A percentile compares a stretch with the other conserved stretches of the same genome.
These are phyloP conservation scores for Sporormia fimetaria DNA, from an alignment of 495 filamentous ascomycete genomes.

Conservation along the genomic window DNA sequence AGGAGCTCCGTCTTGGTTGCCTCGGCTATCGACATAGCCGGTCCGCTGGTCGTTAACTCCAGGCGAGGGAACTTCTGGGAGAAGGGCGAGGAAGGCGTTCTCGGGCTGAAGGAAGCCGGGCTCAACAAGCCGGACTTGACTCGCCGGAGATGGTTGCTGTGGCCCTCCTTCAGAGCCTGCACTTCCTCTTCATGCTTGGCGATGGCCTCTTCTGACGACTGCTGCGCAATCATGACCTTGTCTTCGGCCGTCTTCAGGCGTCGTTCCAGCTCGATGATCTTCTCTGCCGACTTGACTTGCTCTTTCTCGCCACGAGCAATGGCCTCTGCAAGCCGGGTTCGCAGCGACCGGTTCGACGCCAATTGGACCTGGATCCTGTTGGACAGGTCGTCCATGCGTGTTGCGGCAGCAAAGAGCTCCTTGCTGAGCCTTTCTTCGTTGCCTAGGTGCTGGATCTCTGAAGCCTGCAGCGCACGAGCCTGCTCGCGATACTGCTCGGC, in stretches of 20 bases:
- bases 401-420: conserved; percentile 58
- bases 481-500: conserved; percentile 48
- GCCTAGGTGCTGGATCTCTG: conserved; percentile 50
- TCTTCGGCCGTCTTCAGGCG: conserved; percentile 76
- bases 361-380: conserved; percentile 67
- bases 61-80: conserved; percentile 46
- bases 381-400: conserved; percentile 65
- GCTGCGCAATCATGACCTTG: conserved; percentile 68
- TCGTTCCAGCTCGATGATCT: conserved; percentile 72
- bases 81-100: conserved; percentile 55
- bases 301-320: conserved; percentile 78
- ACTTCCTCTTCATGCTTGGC: conserved; percentile 78
- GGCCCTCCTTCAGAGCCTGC: conserved; percentile 57
- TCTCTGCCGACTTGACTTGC: conserved; percentile 62
- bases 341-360: conserved; percentile 58
- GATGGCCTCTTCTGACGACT: conserved; percentile 74
- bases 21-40: conserved; percentile 48
- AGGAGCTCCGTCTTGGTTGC: conserved; percentile 58
- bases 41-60: conserved; percentile 46
- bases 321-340: conserved; percentile 71
- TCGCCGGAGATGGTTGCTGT: conserved; percentile 65
- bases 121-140: conserved; percentile 42
- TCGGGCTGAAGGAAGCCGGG: conserved; percentile 23
- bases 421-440: conserved; percentile 51
- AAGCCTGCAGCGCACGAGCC: conserved; percentile 49